Conservation (phyloP, 1,284 basidiomycete species). For the Cryptococcus neoformans region DNA sequence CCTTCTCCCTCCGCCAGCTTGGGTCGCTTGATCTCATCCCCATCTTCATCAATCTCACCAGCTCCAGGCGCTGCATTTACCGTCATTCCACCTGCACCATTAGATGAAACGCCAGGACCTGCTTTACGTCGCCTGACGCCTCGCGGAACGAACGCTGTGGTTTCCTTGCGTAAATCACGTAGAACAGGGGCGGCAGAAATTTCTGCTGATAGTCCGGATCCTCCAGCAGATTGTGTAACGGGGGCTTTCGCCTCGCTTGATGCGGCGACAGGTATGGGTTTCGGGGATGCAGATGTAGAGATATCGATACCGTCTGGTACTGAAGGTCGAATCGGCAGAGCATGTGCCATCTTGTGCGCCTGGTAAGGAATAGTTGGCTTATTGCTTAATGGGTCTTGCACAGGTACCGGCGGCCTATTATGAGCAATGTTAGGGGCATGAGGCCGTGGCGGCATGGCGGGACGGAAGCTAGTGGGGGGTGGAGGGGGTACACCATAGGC, state of each 20-base stretch:
- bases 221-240: conserved; percentile 23
- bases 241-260: no score
- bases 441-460: conserved; percentile 7
- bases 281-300: not conserved
- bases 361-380: conserved; percentile 45
- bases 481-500: conserved; percentile 1
- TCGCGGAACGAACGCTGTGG: conserved; percentile 77
- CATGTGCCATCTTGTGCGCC: conserved; percentile 30
- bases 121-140: conserved; percentile 45
- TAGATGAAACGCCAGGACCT: not conserved
- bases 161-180: conserved; percentile 87
- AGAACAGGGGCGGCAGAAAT: conserved; percentile 78
- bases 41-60: conserved; percentile 39
- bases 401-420: no score
- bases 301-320: conserved; percentile 3
- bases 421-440: no score
- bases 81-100: conserved; percentile 5
- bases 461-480: conserved; percentile 9
- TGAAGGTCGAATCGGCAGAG: conserved; percentile 21
- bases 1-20: conserved; percentile 21
- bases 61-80: conserved; percentile 40
- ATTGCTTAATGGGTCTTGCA: conserved; percentile 24
- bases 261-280: conserved; percentile 2
- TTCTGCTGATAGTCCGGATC: conserved; percentile 5
- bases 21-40: conserved; percentile 25